Evolutionary conservation across 345 rosid species (phyloP).

Genomic region (Pugionium cornutum): DNA sequence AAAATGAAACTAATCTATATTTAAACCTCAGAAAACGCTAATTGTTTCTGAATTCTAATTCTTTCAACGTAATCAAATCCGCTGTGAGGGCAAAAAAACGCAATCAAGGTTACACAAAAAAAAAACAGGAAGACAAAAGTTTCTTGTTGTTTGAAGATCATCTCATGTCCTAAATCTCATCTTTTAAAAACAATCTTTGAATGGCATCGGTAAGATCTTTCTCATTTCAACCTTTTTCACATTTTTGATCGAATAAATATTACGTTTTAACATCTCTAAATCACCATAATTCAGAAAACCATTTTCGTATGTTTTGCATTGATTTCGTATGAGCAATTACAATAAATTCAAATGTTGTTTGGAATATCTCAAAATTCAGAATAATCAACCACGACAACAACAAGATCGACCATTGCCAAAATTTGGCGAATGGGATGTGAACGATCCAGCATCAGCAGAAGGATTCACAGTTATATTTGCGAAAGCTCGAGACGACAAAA

Average conservation of each 20-base stretch:
- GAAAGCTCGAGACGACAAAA: constrained; percentile 70
- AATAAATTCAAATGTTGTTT: neutral
- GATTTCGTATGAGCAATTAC: neutral
- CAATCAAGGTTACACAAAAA: neutral
- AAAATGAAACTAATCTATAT: constrained; percentile 30
- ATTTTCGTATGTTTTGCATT: neutral
- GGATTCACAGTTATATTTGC: constrained; percentile 70
- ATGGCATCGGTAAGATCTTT: constrained; percentile 44
- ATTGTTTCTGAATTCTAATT: constrained; percentile 15
- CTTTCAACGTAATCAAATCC: constrained; percentile 17
- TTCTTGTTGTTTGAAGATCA: constrained; percentile 19
- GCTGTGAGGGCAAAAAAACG: neutral
- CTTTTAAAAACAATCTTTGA: constrained; percentile 22
- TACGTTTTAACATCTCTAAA: neutral
- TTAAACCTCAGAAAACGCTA: constrained; percentile 33
- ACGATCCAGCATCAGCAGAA: constrained; percentile 75
- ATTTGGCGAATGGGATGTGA: constrained; percentile 80
- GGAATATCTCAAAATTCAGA: neutral
- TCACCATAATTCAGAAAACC: too few species aligned
- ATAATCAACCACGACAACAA: constrained; percentile 47
- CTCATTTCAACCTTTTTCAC: neutral
- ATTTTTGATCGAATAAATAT: neutral
- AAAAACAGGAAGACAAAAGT: neutral
- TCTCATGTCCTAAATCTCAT: constrained; percentile 22
- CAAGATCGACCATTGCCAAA: constrained; percentile 65